Evolutionary conservation across 441 rosid genomes (phyloP).

Genomic region (Arabidopsis hybrid): DNA sequence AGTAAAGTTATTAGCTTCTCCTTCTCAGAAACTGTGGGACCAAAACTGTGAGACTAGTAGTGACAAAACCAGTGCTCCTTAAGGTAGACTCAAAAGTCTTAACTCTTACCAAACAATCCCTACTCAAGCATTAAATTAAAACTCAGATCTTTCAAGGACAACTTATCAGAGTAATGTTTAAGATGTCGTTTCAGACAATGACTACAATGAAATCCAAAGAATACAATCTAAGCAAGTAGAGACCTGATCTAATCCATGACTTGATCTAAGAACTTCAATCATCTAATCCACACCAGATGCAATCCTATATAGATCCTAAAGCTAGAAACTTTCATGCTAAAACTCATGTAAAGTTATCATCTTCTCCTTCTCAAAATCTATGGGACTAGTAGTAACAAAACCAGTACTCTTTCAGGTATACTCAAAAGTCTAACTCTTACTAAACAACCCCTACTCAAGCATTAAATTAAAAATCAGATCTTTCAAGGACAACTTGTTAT

Average conservation of each 20-base stretch:
- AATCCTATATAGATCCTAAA: no score
- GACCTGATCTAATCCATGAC: not conserved
- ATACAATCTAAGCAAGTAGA: not conserved
- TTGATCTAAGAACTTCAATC: no score
- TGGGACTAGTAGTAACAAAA: not conserved
- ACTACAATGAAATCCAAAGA: not conserved
- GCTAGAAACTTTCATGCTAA: not conserved
- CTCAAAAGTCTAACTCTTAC: not conserved
- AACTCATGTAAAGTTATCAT: not conserved
- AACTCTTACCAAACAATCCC: not conserved
- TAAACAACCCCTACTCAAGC: not conserved
- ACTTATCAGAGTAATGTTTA: not conserved
- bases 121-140: not conserved
- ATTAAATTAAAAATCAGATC: not conserved
- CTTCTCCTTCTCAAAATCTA: not conserved
- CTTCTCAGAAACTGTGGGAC: not conserved
- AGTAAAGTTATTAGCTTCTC: not conserved
- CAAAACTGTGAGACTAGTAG: not conserved
- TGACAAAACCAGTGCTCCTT: not conserved
- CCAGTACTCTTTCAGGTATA: not conserved
- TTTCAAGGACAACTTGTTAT: not conserved
- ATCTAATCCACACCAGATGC: no score
- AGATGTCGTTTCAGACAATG: not conserved
- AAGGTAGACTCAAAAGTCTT: not conserved
- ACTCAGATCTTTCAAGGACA: not conserved